Evolutionary conservation across 2,329 filamentous ascomycete genomes (phyloP).

Genomic region (Parasarocladium wereldwijsianum): DNA sequence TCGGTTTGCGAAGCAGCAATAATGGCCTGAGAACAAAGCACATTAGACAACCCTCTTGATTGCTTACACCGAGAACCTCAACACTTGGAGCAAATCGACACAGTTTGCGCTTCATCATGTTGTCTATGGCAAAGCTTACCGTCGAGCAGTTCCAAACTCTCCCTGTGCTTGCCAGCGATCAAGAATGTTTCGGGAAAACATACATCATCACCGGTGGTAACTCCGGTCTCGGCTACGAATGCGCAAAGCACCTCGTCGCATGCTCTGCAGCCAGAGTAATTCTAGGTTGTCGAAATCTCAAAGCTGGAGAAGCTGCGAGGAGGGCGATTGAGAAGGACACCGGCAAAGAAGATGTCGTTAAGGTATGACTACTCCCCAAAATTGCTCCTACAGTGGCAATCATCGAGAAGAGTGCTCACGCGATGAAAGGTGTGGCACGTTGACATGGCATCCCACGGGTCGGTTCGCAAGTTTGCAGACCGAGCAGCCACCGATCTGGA

Average conservation of each 20-base stretch:
- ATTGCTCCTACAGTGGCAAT: too few species aligned
- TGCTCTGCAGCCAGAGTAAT: conserved; percentile 17
- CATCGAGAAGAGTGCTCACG: too few species aligned
- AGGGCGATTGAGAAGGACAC: not conserved
- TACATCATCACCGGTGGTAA: conserved; percentile 20
- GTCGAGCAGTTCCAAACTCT: conserved; percentile 1
- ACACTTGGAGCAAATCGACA: too few species aligned
- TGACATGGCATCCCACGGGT: conserved; percentile 13
- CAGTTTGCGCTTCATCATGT: too few species aligned
- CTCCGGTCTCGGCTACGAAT: conserved; percentile 19
- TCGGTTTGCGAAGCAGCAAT: too few species aligned
- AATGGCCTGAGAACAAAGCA: too few species aligned
- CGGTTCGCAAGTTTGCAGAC: conserved; percentile 20
- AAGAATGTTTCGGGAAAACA: conserved; percentile 12
- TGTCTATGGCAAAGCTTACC: too few species aligned
- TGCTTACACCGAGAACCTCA: too few species aligned
- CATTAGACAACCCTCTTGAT: too few species aligned
- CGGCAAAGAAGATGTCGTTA: too few species aligned
- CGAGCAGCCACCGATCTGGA: conserved; percentile 15
- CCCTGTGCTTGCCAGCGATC: conserved; percentile 2
- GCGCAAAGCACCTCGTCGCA: conserved; percentile 13
- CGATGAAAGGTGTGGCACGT: too few species aligned
- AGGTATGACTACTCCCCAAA: too few species aligned
- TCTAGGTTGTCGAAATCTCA: conserved; percentile 14
- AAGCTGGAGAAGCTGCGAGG: not conserved